A percentile compares a stretch with the other conserved stretches of the same genome.
These are phyloP conservation scores for Cryptococcus sp. DNA, from an alignment of 1,284 basidiomycete species.

Conservation along the genomic window DNA sequence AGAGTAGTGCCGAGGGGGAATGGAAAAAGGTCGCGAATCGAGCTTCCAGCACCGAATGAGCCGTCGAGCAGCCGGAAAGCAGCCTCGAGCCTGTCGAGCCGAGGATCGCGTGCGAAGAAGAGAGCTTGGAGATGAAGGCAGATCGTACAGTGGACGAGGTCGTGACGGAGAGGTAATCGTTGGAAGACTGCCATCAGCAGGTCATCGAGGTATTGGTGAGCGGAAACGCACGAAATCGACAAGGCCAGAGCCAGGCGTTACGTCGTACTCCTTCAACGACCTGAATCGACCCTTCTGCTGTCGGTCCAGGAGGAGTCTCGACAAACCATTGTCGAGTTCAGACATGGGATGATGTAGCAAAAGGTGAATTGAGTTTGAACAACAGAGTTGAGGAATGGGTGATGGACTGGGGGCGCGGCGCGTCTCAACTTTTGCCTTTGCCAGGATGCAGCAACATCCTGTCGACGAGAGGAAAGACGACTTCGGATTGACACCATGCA, in stretches of 20 bases:
- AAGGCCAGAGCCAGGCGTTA: conserved; percentile 10
- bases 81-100: conserved; percentile 87
- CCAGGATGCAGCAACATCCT: no score
- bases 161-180: conserved; percentile 89
- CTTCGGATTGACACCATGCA: no score
- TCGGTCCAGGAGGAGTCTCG: conserved; percentile 20
- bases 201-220: background rate
- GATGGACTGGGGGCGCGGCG: no score
- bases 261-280: conserved; percentile 24
- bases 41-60: conserved; percentile 64
- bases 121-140: conserved; percentile 57
- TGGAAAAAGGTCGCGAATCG: conserved; percentile 63
- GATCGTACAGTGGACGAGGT: conserved; percentile 56
- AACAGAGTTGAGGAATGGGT: no score
- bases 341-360: background rate
- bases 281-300: conserved; percentile 33
- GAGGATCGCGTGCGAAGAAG: conserved; percentile 57
- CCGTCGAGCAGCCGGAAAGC: conserved; percentile 67
- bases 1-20: conserved; percentile 67
- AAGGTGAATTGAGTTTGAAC: no score
- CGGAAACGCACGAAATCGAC: conserved; percentile 38
- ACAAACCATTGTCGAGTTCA: conserved; percentile 26
- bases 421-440: no score
- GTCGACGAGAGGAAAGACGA: no score
- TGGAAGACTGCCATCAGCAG: conserved; percentile 45